These are phyloP conservation scores for Albifimbria verrucaria DNA, from an alignment of 2,329 filamentous ascomycete genomes.

Conservation along the genomic window DNA sequence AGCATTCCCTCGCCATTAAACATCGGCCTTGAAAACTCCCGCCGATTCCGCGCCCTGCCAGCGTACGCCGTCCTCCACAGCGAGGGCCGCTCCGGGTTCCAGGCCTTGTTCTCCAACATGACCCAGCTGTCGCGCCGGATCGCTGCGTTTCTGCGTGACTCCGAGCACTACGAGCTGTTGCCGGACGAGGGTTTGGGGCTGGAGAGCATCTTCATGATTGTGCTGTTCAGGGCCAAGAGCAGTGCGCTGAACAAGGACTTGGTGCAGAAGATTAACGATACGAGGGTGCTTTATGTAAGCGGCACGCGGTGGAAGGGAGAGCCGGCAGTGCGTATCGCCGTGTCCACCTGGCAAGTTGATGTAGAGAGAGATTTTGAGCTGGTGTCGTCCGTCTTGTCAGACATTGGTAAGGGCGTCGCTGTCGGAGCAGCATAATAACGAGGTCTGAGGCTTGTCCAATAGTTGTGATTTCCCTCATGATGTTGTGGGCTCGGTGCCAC, in stretches of 20 bases:
- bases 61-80: slow-evolving; percentile 77
- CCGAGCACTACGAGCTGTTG: slow-evolving; percentile 64
- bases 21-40: slow-evolving; percentile 85
- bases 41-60: slow-evolving; percentile 86
- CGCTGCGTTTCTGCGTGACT: slow-evolving; percentile 58
- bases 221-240: slow-evolving; percentile 74
- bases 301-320: slow-evolving; percentile 74
- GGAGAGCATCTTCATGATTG: slow-evolving; percentile 57
- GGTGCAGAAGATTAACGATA: slow-evolving; percentile 70
- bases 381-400: slow-evolving; percentile 60
- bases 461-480: too few relatives aligned
- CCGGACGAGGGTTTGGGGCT: slow-evolving; percentile 45
- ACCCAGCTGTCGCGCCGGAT: slow-evolving; percentile 67
- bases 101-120: slow-evolving; percentile 68
- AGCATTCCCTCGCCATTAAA: slow-evolving; percentile 78
- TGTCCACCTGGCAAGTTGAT: slow-evolving; percentile 81
- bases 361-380: slow-evolving; percentile 62
- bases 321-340: slow-evolving; percentile 76
- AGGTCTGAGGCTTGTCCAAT: too few relatives aligned
- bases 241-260: slow-evolving; percentile 59
- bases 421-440: not conserved
- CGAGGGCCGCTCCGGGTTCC: slow-evolving; percentile 69
- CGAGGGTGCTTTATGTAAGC: slow-evolving; percentile 75
- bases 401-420: slow-evolving; percentile 30
- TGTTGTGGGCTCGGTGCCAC: too few relatives aligned